These are phyloP conservation scores for Blepharisma stoltei DNA, from an alignment of 73 alveolate species.

Conservation along the genomic window DNA sequence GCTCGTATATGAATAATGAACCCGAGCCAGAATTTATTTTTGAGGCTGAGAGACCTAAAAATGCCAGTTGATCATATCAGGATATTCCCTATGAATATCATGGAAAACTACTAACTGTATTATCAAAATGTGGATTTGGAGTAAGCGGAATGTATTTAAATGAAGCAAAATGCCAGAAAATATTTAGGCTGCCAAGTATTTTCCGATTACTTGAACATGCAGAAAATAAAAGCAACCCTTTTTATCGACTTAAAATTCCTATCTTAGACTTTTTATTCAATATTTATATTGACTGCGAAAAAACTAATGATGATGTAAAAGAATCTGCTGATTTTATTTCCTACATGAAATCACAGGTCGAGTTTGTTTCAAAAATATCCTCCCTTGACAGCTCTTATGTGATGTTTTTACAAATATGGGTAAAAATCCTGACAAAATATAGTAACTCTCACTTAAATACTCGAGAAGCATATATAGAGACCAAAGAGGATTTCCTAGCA, in stretches of 20 bases:
- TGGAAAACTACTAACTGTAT: constrained; percentile 38
- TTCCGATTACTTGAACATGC: constrained; percentile 32
- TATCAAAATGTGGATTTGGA: constrained; percentile 48
- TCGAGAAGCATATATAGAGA: neutral
- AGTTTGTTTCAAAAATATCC: neutral
- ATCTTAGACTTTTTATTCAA: constrained; percentile 15
- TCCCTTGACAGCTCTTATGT: neutral
- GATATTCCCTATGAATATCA: constrained; percentile 53
- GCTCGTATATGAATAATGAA: constrained; percentile 15
- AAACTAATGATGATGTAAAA: neutral
- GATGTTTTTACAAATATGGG: neutral
- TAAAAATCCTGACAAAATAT: constrained; percentile 3
- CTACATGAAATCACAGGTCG: neutral
- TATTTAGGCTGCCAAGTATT: constrained; percentile 37
- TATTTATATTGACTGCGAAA: constrained; percentile 23
- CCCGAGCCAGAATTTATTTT: neutral
- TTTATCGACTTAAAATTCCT: constrained; percentile 2
- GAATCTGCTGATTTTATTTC: neutral
- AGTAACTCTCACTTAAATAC: neutral
- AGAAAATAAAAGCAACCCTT: neutral
- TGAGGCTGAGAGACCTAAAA: neutral
- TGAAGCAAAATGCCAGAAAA: constrained; percentile 46
- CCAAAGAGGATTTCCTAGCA: neutral
- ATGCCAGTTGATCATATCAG: constrained; percentile 19
- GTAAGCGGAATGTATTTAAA: constrained; percentile 51